Evolutionary conservation across 2,329 filamentous ascomycete species (phyloP), one percentile per base, ranked within the genome.

Genomic region (Zymoseptoria passerinii): DNA sequence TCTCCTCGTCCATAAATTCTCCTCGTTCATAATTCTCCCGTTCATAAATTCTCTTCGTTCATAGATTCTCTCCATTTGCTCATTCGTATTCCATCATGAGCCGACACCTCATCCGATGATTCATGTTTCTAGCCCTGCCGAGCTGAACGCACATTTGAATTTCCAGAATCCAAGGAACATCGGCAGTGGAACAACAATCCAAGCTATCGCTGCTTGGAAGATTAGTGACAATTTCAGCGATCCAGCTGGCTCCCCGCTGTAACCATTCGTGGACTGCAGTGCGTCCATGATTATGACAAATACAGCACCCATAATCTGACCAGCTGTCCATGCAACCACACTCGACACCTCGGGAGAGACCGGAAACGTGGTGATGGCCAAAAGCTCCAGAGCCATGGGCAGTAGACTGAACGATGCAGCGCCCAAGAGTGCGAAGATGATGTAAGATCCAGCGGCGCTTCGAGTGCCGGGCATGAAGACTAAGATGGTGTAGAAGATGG

Each of bases 361-460:
- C 0, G 94, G 94, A 68, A 94, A 89, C 4, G 88, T 91, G 59
- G 96, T 82, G 72, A 97, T 90, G 54, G 89, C 89, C 16, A 96
- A 78, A 66, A 88, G 91, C 74, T 99, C 94, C 53, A 97, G 81
- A 5, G 85, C 88, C 44, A 96, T 82, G 2, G 94, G 94, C 0
- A 97, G 80, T 2, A 97, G 76, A 19, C 81, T 81, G 74, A 97
- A 97, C 8, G 82, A 85, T 0, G 89, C 77, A 1, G 90, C 91
- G 50, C 94, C 94, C 2, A 96, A 78, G 16, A 95, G 62, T 2
- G 86, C 83, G 63, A 89, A 83, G 16, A 95, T 81, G 55, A 88
- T 79, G 69, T 90, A 96, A 0, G 89, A 86, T 0, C 89, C 88
- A 0, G 79, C 81, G 0, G 92, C 68, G 2, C 69, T 72, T 28